These are phyloP conservation scores for Hymenoscyphus scutula DNA, from an alignment of 2,329 filamentous ascomycete species.

Conservation along the genomic window DNA sequence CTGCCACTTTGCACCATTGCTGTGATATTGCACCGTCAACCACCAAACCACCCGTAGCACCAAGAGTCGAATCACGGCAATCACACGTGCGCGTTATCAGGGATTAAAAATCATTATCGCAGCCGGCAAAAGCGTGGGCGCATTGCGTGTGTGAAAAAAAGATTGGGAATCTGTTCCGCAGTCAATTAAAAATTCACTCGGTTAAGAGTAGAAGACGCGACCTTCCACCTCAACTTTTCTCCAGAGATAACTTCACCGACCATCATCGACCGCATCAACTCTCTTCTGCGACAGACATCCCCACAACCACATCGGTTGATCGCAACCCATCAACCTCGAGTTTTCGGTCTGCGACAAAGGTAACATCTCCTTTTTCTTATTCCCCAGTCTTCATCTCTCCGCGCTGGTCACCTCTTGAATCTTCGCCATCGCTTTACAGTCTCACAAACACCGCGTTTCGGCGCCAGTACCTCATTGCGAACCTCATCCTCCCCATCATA, in stretches of 20 bases:
- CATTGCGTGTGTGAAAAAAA: conserved; percentile 20
- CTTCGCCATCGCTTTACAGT: conserved; percentile 13
- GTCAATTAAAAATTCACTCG: conserved; percentile 5
- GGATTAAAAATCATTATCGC: conserved; percentile 16
- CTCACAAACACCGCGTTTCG: conserved; percentile 23
- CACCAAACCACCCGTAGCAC: not conserved
- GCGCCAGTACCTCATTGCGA: conserved; percentile 18
- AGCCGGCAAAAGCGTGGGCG: conserved; percentile 16
- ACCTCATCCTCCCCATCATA: conserved; percentile 17
- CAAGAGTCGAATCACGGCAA: conserved; percentile 9
- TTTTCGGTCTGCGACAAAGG: not conserved
- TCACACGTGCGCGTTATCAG: conserved; percentile 23
- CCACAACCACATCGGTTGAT: not conserved
- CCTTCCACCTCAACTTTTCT: conserved; percentile 18
- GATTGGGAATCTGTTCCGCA: not conserved
- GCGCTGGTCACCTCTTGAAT: conserved; percentile 20
- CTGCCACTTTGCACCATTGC: not conserved
- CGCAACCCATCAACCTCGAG: not conserved
- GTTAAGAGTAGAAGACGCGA: not conserved
- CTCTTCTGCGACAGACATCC: not conserved
- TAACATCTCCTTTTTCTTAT: conserved; percentile 17
- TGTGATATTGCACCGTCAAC: conserved; percentile 15
- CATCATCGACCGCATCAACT: not conserved
- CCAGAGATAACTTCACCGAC: not conserved
- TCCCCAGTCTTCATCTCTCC: conserved; percentile 6